phyloP scores from a whole-genome alignment of 495 filamentous ascomycete genomes.

The Rhypophila decipiens region DNA sequence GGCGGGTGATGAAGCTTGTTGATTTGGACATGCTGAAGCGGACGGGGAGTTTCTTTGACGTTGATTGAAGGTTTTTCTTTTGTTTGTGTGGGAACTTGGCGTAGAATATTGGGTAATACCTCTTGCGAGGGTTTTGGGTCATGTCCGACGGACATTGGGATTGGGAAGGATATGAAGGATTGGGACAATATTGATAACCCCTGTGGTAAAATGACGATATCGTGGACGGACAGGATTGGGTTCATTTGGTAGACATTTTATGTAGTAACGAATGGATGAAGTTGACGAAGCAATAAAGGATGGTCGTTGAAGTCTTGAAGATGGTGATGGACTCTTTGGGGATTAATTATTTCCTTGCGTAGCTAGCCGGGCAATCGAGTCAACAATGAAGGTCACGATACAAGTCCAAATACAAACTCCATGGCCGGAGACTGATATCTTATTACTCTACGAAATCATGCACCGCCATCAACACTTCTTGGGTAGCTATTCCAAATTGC shows the following conservation, averaged over 20 bases:
- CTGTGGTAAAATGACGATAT: too few species aligned
- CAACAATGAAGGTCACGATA: background rate
- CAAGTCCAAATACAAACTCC: background rate
- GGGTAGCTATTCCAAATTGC: too few species aligned
- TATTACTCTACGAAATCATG: too few species aligned
- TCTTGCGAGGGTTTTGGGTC: background rate
- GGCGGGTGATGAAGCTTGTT: constrained; percentile 34
- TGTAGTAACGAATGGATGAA: background rate
- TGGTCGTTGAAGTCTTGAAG: background rate
- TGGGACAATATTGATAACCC: too few species aligned
- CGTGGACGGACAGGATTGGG: too few species aligned
- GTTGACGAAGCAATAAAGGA: background rate
- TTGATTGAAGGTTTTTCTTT: constrained; percentile 22
- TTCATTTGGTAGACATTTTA: background rate
- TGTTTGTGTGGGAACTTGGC: background rate
- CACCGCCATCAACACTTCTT: too few species aligned
- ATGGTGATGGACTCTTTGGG: background rate
- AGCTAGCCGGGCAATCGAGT: background rate
- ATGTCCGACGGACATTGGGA: too few species aligned
- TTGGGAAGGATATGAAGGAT: too few species aligned
- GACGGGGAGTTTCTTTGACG: constrained; percentile 39
- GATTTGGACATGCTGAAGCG: constrained; percentile 33
- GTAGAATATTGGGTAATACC: background rate
- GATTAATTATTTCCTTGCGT: too few species aligned
- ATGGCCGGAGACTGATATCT: background rate